These are phyloP conservation scores for Toxicodendron radicans DNA, from an alignment of 345 rosid genomes.

Conservation along the genomic window DNA sequence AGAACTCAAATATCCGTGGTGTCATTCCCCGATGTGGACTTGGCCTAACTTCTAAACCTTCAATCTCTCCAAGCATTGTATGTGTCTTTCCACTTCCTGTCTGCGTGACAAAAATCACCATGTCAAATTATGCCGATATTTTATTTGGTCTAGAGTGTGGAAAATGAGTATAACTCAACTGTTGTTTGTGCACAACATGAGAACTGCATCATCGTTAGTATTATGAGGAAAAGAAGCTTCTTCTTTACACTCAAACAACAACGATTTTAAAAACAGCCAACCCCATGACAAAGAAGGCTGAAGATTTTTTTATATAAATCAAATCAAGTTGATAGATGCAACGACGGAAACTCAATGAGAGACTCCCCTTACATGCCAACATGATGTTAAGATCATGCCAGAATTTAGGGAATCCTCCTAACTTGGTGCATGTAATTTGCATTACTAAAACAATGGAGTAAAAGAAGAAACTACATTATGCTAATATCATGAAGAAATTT, in stretches of 20 bases:
- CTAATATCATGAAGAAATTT: not conserved
- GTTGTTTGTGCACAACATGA: too few species aligned
- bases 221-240: not conserved
- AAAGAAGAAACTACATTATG: not conserved
- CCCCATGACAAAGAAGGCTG: not conserved
- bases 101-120: slow-evolving; percentile 43
- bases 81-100: slow-evolving; percentile 99
- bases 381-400: not conserved
- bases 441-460: not conserved
- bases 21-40: slow-evolving; percentile 90
- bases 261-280: not conserved
- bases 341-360: not conserved
- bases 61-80: slow-evolving; percentile 89
- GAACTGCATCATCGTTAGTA: too few species aligned
- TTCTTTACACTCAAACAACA: not conserved
- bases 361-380: not conserved
- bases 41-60: slow-evolving; percentile 77
- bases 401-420: not conserved
- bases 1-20: slow-evolving; percentile 91
- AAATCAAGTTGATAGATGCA: not conserved
- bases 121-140: not conserved
- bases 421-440: not conserved
- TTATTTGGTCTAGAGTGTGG: not conserved
- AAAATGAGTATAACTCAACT: too few species aligned
- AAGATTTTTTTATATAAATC: not conserved